Evolutionary conservation across 2,329 filamentous ascomycete genomes (phyloP).

Genomic region (Arthrobotrys entomopaga): DNA sequence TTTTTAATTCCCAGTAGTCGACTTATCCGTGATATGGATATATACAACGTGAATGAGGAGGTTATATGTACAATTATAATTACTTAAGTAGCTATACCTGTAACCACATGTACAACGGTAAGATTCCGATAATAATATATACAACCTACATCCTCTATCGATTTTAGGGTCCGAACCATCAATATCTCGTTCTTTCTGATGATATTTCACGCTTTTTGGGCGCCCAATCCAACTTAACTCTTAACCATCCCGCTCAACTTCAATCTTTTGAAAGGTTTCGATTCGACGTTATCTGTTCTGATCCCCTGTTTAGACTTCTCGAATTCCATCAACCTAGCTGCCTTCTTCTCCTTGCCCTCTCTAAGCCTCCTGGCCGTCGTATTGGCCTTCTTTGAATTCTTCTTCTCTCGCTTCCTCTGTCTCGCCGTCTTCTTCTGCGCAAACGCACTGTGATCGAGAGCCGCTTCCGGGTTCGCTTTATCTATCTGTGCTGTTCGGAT

Average conservation of each 20-base stretch:
- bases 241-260: background rate
- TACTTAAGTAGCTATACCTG: too few species aligned
- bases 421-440: background rate
- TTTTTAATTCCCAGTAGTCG: too few species aligned
- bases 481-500: slow-evolving; percentile 11
- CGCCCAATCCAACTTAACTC: background rate
- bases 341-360: background rate
- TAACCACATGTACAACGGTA: too few species aligned
- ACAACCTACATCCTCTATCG: too few species aligned
- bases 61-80: too few species aligned
- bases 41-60: too few species aligned
- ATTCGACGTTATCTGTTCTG: background rate
- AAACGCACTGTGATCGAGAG: background rate
- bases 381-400: slow-evolving; percentile 10
- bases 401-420: slow-evolving; percentile 15
- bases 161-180: too few species aligned
- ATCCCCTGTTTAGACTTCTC: slow-evolving; percentile 1
- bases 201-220: background rate
- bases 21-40: too few species aligned
- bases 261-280: background rate
- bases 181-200: background rate
- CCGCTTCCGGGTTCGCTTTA: background rate
- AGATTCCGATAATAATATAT: too few species aligned
- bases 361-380: background rate
- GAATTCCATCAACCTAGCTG: background rate